Base-by-base conservation (phyloP, 1,284 basidiomycete species). In the Apiotrichum porosum region DNA sequence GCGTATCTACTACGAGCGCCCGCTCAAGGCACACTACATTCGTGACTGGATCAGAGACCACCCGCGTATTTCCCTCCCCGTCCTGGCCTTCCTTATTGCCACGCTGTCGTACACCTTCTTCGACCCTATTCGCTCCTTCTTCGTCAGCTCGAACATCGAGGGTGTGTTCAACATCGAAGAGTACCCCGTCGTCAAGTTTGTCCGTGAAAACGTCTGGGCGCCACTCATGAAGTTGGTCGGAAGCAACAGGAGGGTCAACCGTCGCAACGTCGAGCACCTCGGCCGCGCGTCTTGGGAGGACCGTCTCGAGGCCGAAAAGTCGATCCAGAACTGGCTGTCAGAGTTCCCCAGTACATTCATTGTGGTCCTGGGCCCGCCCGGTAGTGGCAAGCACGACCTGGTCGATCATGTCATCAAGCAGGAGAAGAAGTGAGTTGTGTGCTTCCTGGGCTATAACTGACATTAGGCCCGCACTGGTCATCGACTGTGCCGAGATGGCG, bases 21-120 rank as follows among this genome's bases (percentile, higher is more conserved):
- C 85, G 13, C 76, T 90, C n/a, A 83, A 86, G 64, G 82, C 81
- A 1, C 86, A 93, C 66, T 82, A 77, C 26, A 71, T 94, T 24
- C 79, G 86, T 36, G 83, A 86, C 62, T 98, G 92, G 87, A 76
- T 93, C 44, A 77, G 83, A 6, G 78, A 73, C 18, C 94, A 98
- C 75, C 94, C 94, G 0, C 82, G 82, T 56, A 86, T 97, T 49
- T 82, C 86, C 36, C 74, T 97, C 4, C 94, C 94, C 0, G 72
- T 95, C 12, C 52, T 93, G 1, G 81, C 91, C 37, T 94, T 97
- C 72, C 75, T 97, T 2, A 68, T 97, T 23, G 94, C 93, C 14
- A 85, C 85, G 2, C 65, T 97, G 40, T 89, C 87, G 23, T 95
- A 94, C 68, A 86, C 86, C 85, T 81, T 95, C 56, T 95, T 95